Conservation (phyloP, 2,329 filamentous ascomycete genomes). For the Colletotrichum simmondsii region DNA sequence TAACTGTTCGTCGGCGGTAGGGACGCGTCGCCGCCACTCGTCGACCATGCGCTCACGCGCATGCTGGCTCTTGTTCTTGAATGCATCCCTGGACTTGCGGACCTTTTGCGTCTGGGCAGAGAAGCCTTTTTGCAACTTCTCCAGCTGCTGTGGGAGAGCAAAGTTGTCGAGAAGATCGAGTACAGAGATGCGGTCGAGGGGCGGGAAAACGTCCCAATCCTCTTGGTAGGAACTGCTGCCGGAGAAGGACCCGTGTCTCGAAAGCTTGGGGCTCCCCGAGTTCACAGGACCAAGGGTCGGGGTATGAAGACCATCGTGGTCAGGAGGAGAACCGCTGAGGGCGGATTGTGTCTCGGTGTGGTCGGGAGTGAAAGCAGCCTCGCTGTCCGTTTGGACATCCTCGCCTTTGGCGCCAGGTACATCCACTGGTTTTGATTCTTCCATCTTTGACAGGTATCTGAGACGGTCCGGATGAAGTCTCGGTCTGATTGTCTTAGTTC, state of each 20-base stretch:
- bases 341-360: conserved; percentile 51
- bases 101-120: conserved; percentile 88
- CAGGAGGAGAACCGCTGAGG: conserved; percentile 54
- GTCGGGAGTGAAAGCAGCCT: conserved; percentile 54
- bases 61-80: conserved; percentile 79
- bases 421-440: conserved; percentile 37
- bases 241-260: conserved; percentile 85
- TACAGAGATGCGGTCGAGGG: conserved; percentile 88
- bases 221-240: conserved; percentile 87
- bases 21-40: conserved; percentile 88
- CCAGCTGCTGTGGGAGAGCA: conserved; percentile 87
- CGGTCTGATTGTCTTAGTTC: background rate
- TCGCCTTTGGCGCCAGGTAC: conserved; percentile 51
- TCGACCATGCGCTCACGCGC: conserved; percentile 93
- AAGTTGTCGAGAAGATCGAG: conserved; percentile 97
- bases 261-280: conserved; percentile 67
- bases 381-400: conserved; percentile 54
- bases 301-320: conserved; percentile 58
- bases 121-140: conserved; percentile 87
- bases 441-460: conserved; percentile 43
- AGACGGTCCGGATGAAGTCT: background rate
- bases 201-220: conserved; percentile 87
- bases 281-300: conserved; percentile 60
- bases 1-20: conserved; percentile 90
- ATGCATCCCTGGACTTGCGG: conserved; percentile 80